Percentiles rank a stretch among this genome's conserved stretches.
phyloP scores from a whole-genome alignment of 78 protist genomes.

The Polysphondylium violaceum region DNA sequence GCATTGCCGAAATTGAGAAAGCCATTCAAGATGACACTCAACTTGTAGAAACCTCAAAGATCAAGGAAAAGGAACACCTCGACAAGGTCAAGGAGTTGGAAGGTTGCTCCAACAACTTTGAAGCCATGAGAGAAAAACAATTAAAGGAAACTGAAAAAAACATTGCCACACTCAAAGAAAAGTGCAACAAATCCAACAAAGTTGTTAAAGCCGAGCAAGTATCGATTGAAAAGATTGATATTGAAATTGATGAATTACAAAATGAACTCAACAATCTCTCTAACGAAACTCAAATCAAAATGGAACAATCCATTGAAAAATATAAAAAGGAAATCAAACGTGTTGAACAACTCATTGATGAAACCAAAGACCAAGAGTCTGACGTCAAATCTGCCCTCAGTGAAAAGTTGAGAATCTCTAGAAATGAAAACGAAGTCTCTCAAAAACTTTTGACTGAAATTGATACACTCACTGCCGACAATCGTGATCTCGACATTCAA shows the following conservation, averaged over 20 bases:
- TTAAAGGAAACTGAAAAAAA: constrained; percentile 50
- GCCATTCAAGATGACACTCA: constrained; percentile 21
- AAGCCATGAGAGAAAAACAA: constrained; percentile 38
- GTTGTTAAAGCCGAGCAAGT: constrained; percentile 29
- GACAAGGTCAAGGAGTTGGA: constrained; percentile 40
- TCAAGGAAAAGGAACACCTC: constrained; percentile 19
- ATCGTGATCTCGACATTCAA: background rate
- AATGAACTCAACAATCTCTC: constrained; percentile 20
- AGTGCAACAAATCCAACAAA: constrained; percentile 56
- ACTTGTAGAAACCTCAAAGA: background rate
- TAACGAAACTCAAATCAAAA: constrained; percentile 32
- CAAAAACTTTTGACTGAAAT: background rate
- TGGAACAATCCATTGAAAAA: constrained; percentile 3
- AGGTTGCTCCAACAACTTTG: constrained; percentile 39
- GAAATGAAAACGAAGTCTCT: constrained; percentile 22
- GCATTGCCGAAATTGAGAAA: constrained; percentile 67
- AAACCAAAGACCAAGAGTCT: background rate
- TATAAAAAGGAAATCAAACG: constrained; percentile 19
- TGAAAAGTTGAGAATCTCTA: constrained; percentile 8
- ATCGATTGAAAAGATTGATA: constrained; percentile 1
- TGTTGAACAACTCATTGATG: background rate
- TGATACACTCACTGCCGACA: background rate
- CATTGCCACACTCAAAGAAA: constrained; percentile 18
- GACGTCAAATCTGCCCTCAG: background rate
- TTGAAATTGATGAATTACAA: constrained; percentile 69